Evolutionary conservation across 2,329 filamentous ascomycete genomes (phyloP).

Genomic region (Colletotrichum cereale): DNA sequence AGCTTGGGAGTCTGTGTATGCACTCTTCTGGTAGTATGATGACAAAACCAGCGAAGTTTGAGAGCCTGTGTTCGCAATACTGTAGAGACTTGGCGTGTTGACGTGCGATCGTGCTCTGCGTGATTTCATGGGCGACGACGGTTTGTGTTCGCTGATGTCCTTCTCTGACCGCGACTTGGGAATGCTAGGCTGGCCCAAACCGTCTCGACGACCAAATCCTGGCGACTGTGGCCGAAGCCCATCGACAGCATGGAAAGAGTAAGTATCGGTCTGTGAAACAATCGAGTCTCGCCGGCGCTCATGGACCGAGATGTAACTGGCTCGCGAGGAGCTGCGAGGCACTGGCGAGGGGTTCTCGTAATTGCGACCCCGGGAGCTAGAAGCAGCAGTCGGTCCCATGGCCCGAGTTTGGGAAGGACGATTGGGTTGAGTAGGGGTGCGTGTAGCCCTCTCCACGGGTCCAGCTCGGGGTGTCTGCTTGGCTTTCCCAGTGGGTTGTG

Average conservation of each 20-base stretch:
- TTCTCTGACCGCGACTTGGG: conserved; percentile 51
- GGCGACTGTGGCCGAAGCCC: conserved; percentile 61
- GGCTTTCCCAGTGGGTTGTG: conserved; percentile 36
- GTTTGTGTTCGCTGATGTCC: conserved; percentile 44
- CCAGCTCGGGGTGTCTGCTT: conserved; percentile 43
- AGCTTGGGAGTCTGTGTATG: conserved; percentile 61
- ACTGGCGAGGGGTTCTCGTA: conserved; percentile 44
- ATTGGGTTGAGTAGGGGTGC: conserved; percentile 8
- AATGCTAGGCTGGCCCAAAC: conserved; percentile 47
- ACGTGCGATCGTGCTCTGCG: conserved; percentile 50
- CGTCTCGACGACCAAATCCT: conserved; percentile 47
- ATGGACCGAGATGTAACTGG: conserved; percentile 64
- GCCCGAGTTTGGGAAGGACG: conserved; percentile 31
- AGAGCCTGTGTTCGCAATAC: conserved; percentile 67
- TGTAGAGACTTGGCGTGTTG: conserved; percentile 70
- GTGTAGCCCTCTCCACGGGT: conserved; percentile 19
- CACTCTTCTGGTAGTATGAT: conserved; percentile 61
- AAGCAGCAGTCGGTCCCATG: conserved; percentile 38
- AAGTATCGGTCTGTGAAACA: conserved; percentile 68
- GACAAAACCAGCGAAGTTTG: conserved; percentile 66
- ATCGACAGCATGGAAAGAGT: conserved; percentile 63
- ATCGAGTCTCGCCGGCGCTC: conserved; percentile 66
- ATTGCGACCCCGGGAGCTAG: conserved; percentile 35
- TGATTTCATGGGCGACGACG: conserved; percentile 37
- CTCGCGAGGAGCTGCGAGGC: conserved; percentile 57